phyloP scores from a whole-genome alignment of 2,329 filamentous ascomycete genomes.

The Fusarium oxysporum region DNA sequence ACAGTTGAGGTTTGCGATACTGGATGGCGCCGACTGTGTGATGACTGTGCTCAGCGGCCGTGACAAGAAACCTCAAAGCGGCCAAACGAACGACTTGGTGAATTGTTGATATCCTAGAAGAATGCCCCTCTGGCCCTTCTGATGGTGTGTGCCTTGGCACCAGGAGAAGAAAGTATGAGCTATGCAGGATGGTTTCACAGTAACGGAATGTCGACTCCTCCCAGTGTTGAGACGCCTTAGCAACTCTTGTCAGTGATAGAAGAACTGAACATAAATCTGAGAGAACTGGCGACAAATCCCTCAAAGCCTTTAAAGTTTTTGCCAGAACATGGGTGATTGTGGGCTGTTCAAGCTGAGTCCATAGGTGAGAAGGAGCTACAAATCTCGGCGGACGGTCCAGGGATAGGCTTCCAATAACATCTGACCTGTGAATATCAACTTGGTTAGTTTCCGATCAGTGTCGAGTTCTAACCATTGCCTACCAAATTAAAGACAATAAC shows the following conservation, averaged over 20 bases:
- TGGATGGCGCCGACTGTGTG: background rate
- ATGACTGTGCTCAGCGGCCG: background rate
- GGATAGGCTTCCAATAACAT: constrained; percentile 4
- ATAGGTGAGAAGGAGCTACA: background rate
- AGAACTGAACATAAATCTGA: background rate
- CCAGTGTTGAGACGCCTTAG: background rate
- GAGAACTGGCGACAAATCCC: background rate
- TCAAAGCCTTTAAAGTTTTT: background rate
- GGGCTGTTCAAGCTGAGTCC: background rate
- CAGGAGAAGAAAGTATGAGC: background rate
- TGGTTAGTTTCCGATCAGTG: background rate
- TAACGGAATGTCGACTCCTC: background rate
- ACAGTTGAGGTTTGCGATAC: background rate
- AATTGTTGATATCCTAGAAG: background rate
- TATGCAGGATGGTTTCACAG: background rate
- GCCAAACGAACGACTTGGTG: background rate
- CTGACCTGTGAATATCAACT: background rate
- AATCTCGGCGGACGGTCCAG: background rate
- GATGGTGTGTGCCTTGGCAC: background rate
- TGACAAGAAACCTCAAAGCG: constrained; percentile 1
- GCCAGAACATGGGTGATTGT: background rate
- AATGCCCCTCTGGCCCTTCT: background rate
- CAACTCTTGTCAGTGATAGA: background rate
- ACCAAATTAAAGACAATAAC: background rate
- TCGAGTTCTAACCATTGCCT: background rate